Evolutionary conservation across 192 early-diverging fungal genomes (phyloP), one percentile per base, ranked within the genome.

Genomic region (Coemansia sp.): DNA sequence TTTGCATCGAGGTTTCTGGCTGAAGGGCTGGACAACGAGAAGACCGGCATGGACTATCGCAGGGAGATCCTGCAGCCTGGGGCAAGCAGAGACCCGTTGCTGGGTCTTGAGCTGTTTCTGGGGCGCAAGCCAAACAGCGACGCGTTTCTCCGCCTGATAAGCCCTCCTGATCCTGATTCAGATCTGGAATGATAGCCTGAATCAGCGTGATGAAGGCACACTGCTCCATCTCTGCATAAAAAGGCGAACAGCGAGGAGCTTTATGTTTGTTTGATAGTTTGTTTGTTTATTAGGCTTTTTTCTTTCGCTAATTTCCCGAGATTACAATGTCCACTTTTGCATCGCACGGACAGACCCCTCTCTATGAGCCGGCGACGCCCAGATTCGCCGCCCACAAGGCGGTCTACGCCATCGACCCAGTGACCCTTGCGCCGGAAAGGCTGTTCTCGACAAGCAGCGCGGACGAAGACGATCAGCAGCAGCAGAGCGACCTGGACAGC

Each of bases 81-180:
- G 12, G 88, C 85, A 25, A 84, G 80, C 44, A 61, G 66, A 0
- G 89, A 90, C 75, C 88, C 84, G 4, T 81, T 86, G 61, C 89
- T 88, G 45, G 63, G 88, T n/a, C 67, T 93, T 50, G 76, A 77
- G 58, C 71, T 65, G 19, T 93, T 93, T 72, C 70, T 93, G 65
- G 91, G 90, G 12, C 82, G 91, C 16, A 87, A 92, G 64, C 90
- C 90, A 22, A 87, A 75, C 39, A 69, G 19, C 14, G 22, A 63
- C 2, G 60, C 60, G 3, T 62, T 61, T 38, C 39, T 69, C 22
- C n/a, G 50, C 17, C 48, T 62, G 44, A 14, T 62, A 2, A 22
- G 51, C 22, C 51, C 49, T 50, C 49, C 51, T 54, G 8, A 54
- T 54, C 51, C 7, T 32, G 32, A 32, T 32, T 4, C 32, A 32